These are phyloP conservation scores for Auricularia heimuer DNA, from an alignment of 768 basidiomycete genomes.

Conservation along the genomic window DNA sequence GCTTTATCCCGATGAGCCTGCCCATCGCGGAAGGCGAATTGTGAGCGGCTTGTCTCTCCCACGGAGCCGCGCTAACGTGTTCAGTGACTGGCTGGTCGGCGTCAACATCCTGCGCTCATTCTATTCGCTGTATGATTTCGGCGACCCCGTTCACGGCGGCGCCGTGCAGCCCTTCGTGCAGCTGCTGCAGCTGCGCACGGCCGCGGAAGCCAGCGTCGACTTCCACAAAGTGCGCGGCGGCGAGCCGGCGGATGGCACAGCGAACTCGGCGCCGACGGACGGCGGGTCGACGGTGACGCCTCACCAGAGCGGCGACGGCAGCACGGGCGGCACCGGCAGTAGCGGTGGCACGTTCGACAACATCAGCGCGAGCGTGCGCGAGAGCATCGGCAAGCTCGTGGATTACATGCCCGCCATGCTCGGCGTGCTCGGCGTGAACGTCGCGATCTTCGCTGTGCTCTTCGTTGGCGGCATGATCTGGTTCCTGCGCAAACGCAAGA, in stretches of 20 bases:
- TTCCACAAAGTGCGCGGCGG: slow-evolving; percentile 65
- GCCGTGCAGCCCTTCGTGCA: slow-evolving; percentile 56
- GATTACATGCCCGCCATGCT: slow-evolving; percentile 65
- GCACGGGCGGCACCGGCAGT: slow-evolving; percentile 12
- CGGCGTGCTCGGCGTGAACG: slow-evolving; percentile 68
- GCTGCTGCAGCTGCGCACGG: slow-evolving; percentile 51
- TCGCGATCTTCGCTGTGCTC: slow-evolving; percentile 53
- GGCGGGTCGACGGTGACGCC: neutral
- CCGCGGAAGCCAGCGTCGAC: slow-evolving; percentile 57
- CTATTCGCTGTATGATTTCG: slow-evolving; percentile 68
- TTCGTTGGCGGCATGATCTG: slow-evolving; percentile 40
- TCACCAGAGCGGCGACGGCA: slow-evolving; percentile 25
- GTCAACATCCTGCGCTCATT: slow-evolving; percentile 77
- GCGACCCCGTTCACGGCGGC: slow-evolving; percentile 64
- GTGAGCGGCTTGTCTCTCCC: slow-evolving; percentile 29
- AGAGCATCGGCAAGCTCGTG: slow-evolving; percentile 52
- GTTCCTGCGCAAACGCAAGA: neutral
- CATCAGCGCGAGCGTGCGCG: slow-evolving; percentile 47
- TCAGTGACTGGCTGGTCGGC: slow-evolving; percentile 73
- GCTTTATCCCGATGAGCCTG: slow-evolving; percentile 58
- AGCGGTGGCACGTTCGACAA: slow-evolving; percentile 31
- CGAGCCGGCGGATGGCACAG: slow-evolving; percentile 43
- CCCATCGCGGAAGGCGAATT: slow-evolving; percentile 56
- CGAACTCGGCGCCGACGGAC: slow-evolving; percentile 13
- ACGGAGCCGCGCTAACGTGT: slow-evolving; percentile 6